phyloP scores from a whole-genome alignment of 202 grass and related monocot species.

The Schoenoplectus triqueter region DNA sequence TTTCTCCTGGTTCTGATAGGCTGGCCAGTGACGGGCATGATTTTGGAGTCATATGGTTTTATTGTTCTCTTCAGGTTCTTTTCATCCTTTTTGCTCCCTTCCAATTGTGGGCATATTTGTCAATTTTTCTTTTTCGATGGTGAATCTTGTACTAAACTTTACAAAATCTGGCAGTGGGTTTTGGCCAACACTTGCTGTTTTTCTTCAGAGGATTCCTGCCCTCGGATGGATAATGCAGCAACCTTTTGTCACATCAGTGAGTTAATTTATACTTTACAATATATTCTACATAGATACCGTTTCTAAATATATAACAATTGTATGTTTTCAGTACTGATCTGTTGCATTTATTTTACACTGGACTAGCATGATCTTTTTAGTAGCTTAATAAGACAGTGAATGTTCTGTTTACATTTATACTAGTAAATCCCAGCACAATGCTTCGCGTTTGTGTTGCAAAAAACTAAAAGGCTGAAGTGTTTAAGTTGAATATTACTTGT shows the following conservation, averaged over 20 bases:
- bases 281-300: neutral
- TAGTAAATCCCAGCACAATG: neutral
- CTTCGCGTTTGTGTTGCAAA: neutral
- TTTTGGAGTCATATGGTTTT: constrained; percentile 93
- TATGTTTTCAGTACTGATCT: neutral
- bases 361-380: neutral
- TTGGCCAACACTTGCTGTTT: constrained; percentile 90
- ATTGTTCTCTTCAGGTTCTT: constrained; percentile 93
- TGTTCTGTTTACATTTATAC: neutral
- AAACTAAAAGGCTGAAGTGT: neutral
- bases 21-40: constrained; percentile 95
- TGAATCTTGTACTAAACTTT: constrained; percentile 23
- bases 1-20: constrained; percentile 90
- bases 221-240: constrained; percentile 96
- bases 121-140: neutral
- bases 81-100: neutral
- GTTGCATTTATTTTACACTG: constrained; percentile 22
- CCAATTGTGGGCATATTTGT: neutral
- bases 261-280: constrained; percentile 3
- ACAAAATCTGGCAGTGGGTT: constrained; percentile 76
- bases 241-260: constrained; percentile 90
- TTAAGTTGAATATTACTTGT: constrained; percentile 18
- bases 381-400: neutral
- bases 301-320: constrained; percentile 12
- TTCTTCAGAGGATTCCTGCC: constrained; percentile 89